phyloP scores from a whole-genome alignment of 306 rosid species.

The Casuarina equisetifolia region DNA sequence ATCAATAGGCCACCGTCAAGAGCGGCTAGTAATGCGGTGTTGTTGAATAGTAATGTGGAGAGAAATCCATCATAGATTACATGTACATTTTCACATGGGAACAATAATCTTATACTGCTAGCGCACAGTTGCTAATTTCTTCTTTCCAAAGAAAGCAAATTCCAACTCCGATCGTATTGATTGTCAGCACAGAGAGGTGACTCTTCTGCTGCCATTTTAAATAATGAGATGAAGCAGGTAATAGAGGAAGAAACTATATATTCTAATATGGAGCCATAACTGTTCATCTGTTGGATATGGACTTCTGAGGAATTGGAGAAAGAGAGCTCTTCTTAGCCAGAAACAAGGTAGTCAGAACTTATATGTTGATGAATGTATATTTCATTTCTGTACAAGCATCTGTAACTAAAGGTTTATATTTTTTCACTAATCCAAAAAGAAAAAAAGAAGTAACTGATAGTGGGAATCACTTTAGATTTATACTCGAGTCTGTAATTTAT shows the following conservation, averaged over 20 bases:
- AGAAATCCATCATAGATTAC: slow-evolving; percentile 61
- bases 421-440: neutral
- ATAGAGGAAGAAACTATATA: neutral
- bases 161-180: slow-evolving; percentile 21
- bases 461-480: neutral
- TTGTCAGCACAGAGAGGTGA: slow-evolving; percentile 30
- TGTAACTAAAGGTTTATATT: neutral
- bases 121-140: slow-evolving; percentile 38
- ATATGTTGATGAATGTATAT: neutral
- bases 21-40: slow-evolving; percentile 53
- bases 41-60: slow-evolving; percentile 59
- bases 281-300: slow-evolving; percentile 3
- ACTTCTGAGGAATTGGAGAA: slow-evolving; percentile 6
- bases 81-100: slow-evolving; percentile 68
- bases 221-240: slow-evolving; percentile 7
- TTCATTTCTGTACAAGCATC: neutral
- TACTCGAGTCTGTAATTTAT: neutral
- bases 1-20: slow-evolving; percentile 92
- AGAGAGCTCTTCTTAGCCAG: neutral
- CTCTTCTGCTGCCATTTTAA: slow-evolving; percentile 6
- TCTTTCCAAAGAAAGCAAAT: slow-evolving; percentile 30
- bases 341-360: slow-evolving; percentile 12
- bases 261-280: neutral
- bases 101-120: slow-evolving; percentile 52
- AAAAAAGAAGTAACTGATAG: neutral